Conservation (phyloP, 495 filamentous ascomycete species). For the Choiromyces venosus region DNA sequence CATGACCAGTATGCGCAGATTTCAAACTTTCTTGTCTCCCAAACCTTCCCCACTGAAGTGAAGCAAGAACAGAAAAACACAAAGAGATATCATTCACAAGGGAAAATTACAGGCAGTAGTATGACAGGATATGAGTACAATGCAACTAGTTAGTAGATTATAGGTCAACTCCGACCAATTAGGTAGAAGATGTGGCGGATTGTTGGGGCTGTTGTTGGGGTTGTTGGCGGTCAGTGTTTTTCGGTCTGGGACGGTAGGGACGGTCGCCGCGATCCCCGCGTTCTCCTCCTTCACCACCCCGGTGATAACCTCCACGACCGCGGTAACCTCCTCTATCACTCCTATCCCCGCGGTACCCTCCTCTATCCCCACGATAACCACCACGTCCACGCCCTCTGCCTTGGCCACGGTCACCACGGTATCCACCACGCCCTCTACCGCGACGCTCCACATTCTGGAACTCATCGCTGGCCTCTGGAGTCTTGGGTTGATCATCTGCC, state of each 20-base stretch:
- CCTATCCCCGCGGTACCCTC: conserved; percentile 32
- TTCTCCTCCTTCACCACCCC: conserved; percentile 13
- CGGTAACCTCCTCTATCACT: conserved; percentile 29
- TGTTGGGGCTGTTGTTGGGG: conserved; percentile 13
- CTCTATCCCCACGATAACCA: conserved; percentile 32
- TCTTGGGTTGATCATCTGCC: conserved; percentile 32
- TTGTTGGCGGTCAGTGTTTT: conserved; percentile 21
- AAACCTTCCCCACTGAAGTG: not conserved
- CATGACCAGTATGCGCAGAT: not conserved
- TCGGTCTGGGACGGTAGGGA: conserved; percentile 13
- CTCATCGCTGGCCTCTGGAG: conserved; percentile 19
- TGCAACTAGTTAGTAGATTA: not conserved
- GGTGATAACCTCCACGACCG: conserved; percentile 24
- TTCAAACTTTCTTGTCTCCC: not conserved
- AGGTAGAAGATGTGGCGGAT: conserved; percentile 22
- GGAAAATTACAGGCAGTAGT: conserved; percentile 8
- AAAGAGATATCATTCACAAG: conserved; percentile 5
- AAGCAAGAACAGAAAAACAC: conserved; percentile 2
- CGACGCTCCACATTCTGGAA: conserved; percentile 37
- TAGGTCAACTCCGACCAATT: conserved; percentile 6
- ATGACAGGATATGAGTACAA: conserved; percentile 3
- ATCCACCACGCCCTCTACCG: conserved; percentile 17
- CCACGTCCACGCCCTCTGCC: conserved; percentile 33
- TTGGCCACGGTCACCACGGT: conserved; percentile 22
- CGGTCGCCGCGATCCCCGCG: conserved; percentile 4